Percentiles rank a stretch among this genome's conserved stretches.
Conservation (phyloP, 495 filamentous ascomycete species). For the Jackrogersella minutella region DNA sequence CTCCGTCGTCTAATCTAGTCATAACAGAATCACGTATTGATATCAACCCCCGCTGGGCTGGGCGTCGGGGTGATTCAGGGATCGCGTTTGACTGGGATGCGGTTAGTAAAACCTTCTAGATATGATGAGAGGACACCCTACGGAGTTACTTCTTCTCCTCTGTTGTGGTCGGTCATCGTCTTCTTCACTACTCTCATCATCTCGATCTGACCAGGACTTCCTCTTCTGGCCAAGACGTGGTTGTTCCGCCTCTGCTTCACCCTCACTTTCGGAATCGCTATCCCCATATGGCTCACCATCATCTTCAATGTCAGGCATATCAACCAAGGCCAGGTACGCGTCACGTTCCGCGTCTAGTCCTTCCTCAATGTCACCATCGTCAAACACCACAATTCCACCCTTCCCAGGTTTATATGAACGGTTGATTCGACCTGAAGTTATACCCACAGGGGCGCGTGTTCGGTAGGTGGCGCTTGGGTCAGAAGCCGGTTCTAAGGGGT, state of each 20-base stretch:
- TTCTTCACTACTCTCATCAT: constrained; percentile 73
- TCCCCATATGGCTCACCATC: constrained; percentile 65
- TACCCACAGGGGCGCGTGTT: constrained; percentile 57
- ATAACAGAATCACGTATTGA: constrained; percentile 54
- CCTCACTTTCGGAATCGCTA: constrained; percentile 57
- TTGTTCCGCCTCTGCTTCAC: constrained; percentile 43
- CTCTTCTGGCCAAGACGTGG: constrained; percentile 68
- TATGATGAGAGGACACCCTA: constrained; percentile 49
- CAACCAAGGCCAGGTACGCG: constrained; percentile 80
- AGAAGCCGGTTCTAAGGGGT: constrained; percentile 59
- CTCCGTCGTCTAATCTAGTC: constrained; percentile 49
- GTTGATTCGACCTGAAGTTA: constrained; percentile 72
- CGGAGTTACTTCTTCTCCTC: constrained; percentile 85
- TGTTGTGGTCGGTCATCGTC: constrained; percentile 76
- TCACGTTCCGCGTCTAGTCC: constrained; percentile 77
- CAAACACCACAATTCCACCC: constrained; percentile 89
- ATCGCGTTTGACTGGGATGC: constrained; percentile 65
- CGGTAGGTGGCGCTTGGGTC: constrained; percentile 55
- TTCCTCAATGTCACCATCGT: constrained; percentile 95
- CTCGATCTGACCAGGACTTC: constrained; percentile 82
- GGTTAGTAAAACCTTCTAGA: constrained; percentile 42
- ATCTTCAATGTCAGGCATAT: constrained; percentile 91
- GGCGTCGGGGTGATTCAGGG: constrained; percentile 58
- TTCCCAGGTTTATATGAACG: constrained; percentile 75
- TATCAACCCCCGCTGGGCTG: constrained; percentile 58